phyloP scores from a whole-genome alignment of 495 filamentous ascomycete genomes.

The Penicillium cosmopolitanum region DNA sequence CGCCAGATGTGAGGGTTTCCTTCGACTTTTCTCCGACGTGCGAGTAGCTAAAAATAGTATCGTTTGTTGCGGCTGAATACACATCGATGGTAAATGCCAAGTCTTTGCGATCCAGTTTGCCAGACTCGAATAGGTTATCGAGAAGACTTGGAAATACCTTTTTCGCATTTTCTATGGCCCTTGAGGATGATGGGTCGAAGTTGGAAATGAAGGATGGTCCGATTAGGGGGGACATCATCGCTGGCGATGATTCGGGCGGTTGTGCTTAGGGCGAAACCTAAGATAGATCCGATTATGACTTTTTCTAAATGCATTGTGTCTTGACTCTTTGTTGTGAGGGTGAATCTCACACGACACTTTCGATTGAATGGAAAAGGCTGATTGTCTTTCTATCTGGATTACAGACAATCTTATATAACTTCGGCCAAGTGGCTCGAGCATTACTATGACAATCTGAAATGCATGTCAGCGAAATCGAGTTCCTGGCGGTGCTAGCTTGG shows the following conservation, averaged over 20 bases:
- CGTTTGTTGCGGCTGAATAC: conserved; percentile 19
- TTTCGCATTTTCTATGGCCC: conserved; percentile 6
- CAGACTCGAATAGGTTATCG: not conserved
- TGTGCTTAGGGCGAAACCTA: not conserved
- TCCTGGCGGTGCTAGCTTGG: not conserved
- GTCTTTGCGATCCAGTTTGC: conserved; percentile 13
- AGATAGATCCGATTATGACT: not conserved
- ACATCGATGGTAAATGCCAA: conserved; percentile 15
- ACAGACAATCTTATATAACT: too few species aligned
- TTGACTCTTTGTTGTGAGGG: not conserved
- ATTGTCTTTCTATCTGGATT: too few species aligned
- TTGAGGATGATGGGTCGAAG: conserved; percentile 15
- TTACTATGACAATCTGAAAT: too few species aligned
- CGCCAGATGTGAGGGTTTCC: conserved; percentile 6
- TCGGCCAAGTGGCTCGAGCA: too few species aligned
- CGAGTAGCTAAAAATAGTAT: conserved; percentile 15
- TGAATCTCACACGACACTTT: not conserved
- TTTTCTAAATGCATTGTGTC: not conserved
- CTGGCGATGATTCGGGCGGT: conserved; percentile 15
- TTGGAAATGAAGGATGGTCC: conserved; percentile 21
- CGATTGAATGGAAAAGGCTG: too few species aligned
- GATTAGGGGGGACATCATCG: conserved; percentile 13
- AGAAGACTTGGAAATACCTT: not conserved
- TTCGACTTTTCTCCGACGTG: conserved; percentile 12
- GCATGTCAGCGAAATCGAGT: not conserved